Conservation (phyloP, 148 eudicot species). For the Vaccinium darrowii region DNA sequence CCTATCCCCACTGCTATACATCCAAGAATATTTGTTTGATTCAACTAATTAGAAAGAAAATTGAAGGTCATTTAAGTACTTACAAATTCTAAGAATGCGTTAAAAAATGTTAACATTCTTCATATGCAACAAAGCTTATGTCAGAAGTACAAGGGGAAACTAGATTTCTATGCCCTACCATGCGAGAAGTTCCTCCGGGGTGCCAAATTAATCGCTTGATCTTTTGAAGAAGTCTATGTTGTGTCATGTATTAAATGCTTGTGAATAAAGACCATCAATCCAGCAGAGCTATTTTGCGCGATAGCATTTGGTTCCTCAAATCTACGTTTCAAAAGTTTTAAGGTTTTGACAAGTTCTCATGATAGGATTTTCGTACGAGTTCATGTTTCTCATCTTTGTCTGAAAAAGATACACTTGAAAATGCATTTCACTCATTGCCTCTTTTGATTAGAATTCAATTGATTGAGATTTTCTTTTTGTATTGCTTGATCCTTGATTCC, state of each 20-base stretch:
- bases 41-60: no score
- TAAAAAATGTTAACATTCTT: background rate
- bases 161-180: background rate
- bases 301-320: conserved; percentile 3
- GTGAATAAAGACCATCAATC: background rate
- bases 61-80: no score
- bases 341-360: background rate
- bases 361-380: background rate
- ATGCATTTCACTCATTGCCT: background rate
- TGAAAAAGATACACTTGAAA: no score
- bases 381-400: no score
- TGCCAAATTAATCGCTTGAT: background rate
- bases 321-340: background rate
- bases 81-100: background rate
- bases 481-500: background rate
- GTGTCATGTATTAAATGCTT: background rate
- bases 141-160: background rate
- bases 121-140: background rate
- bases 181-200: background rate
- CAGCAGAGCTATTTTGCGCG: background rate
- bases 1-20: no score
- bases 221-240: background rate
- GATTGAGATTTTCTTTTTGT: background rate
- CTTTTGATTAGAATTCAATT: background rate
- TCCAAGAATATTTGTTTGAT: no score